These are phyloP conservation scores for Hypoxylon fragiforme DNA, from an alignment of 495 filamentous ascomycete genomes.

Conservation along the genomic window DNA sequence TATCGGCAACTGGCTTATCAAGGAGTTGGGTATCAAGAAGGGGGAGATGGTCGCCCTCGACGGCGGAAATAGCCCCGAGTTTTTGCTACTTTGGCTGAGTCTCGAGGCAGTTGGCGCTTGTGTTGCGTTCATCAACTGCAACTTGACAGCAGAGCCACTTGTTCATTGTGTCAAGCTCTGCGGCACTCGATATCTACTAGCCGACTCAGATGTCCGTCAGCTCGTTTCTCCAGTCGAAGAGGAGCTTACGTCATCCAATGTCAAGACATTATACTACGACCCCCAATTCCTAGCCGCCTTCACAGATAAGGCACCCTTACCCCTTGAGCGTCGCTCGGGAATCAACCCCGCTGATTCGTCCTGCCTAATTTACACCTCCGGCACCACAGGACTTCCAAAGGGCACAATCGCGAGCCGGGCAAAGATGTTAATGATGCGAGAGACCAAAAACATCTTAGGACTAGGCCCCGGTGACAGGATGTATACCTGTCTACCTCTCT, in stretches of 20 bases:
- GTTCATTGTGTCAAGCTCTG: conserved; percentile 42
- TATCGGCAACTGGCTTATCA: conserved; percentile 45
- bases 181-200: conserved; percentile 36
- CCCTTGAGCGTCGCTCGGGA: conserved; percentile 18
- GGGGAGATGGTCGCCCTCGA: conserved; percentile 45
- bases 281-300: conserved; percentile 13
- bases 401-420: conserved; percentile 40
- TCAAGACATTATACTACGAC: conserved; percentile 36
- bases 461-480: conserved; percentile 53
- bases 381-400: conserved; percentile 59
- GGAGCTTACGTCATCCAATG: conserved; percentile 28
- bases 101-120: conserved; percentile 51
- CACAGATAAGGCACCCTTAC: conserved; percentile 26
- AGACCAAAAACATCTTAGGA: conserved; percentile 10
- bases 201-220: conserved; percentile 34
- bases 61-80: conserved; percentile 43
- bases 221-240: conserved; percentile 37
- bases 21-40: conserved; percentile 43
- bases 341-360: conserved; percentile 12
- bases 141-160: conserved; percentile 39
- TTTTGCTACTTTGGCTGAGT: conserved; percentile 49
- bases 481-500: conserved; percentile 79
- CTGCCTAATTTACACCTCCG: conserved; percentile 37
- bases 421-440: conserved; percentile 24
- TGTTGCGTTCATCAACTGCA: conserved; percentile 48